Evolutionary conservation across 345 rosid genomes (phyloP).

Genomic region (Eucalyptus fibrosa): DNA sequence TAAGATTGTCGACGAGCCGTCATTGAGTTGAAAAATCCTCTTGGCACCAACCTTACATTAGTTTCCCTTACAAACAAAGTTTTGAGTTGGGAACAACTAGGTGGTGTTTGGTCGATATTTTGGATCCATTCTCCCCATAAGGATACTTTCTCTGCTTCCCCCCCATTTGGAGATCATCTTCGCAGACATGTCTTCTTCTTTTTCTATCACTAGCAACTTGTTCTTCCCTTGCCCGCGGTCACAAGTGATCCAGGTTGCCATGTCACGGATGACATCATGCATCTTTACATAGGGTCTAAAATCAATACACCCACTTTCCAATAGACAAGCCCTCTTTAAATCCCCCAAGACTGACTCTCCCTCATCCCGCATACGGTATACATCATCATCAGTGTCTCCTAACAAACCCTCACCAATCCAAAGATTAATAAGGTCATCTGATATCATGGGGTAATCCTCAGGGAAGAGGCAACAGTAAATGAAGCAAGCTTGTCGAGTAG

Average conservation of each 20-base stretch:
- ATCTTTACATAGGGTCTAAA: not conserved
- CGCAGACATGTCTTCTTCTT: too few relatives aligned
- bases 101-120: not conserved
- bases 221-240: too few relatives aligned
- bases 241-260: too few relatives aligned
- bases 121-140: too few relatives aligned
- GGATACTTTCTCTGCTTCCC: too few relatives aligned
- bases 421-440: rapidly evolving
- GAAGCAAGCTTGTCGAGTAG: rapidly evolving
- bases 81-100: rapidly evolving
- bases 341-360: rapidly evolving
- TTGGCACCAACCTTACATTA: rapidly evolving
- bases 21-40: not conserved
- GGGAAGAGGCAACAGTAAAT: not conserved
- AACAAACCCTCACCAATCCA: not conserved
- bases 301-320: rapidly evolving
- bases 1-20: rapidly evolving
- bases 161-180: too few relatives aligned
- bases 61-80: not conserved
- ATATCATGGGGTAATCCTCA: rapidly evolving
- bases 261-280: slow-evolving; percentile 4
- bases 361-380: rapidly evolving
- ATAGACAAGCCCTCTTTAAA: not conserved
- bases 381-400: not conserved
- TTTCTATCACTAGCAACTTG: too few relatives aligned